These are phyloP conservation scores for Ophiognomonia clavigignenti-juglandacearum DNA, from an alignment of 2,329 filamentous ascomycete species.

Conservation along the genomic window DNA sequence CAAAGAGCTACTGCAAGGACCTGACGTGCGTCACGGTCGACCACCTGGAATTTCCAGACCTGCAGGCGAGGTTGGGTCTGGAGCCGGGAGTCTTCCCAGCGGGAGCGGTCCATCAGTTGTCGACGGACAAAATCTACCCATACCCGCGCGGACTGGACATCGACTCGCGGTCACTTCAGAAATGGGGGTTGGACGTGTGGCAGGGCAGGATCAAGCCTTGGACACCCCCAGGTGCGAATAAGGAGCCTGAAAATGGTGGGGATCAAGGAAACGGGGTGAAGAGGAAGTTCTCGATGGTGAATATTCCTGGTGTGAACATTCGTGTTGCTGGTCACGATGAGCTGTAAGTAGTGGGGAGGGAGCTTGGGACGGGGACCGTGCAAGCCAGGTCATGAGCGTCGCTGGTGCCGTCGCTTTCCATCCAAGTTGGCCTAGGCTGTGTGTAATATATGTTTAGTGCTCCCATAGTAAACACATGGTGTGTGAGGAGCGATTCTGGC, in stretches of 20 bases:
- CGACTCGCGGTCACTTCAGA: constrained; percentile 25
- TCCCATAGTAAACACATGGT: too few species aligned
- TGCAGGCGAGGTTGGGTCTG: constrained; percentile 28
- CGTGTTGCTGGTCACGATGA: constrained; percentile 19
- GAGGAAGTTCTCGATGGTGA: constrained; percentile 16
- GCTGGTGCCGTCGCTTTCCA: too few species aligned
- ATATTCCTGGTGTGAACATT: constrained; percentile 20
- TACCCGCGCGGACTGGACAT: constrained; percentile 27
- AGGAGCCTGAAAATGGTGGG: constrained; percentile 20
- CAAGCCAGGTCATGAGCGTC: too few species aligned
- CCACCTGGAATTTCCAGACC: constrained; percentile 30
- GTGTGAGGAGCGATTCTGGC: too few species aligned
- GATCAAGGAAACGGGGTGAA: constrained; percentile 22
- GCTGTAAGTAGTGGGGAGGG: constrained; percentile 10
- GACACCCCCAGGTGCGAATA: constrained; percentile 24
- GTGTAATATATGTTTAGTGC: too few species aligned
- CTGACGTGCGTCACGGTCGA: constrained; percentile 31
- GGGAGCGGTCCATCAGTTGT: constrained; percentile 32
- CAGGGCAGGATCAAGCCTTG: constrained; percentile 31
- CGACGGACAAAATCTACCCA: constrained; percentile 29
- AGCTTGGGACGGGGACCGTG: too few species aligned
- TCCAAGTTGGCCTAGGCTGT: too few species aligned
- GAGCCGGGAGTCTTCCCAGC: constrained; percentile 23
- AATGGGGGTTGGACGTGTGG: constrained; percentile 33
- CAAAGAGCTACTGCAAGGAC: constrained; percentile 27